Base-by-base conservation (phyloP, 2,329 filamentous ascomycete genomes). In the Ophiocordyceps camponoti-saundersi region DNA sequence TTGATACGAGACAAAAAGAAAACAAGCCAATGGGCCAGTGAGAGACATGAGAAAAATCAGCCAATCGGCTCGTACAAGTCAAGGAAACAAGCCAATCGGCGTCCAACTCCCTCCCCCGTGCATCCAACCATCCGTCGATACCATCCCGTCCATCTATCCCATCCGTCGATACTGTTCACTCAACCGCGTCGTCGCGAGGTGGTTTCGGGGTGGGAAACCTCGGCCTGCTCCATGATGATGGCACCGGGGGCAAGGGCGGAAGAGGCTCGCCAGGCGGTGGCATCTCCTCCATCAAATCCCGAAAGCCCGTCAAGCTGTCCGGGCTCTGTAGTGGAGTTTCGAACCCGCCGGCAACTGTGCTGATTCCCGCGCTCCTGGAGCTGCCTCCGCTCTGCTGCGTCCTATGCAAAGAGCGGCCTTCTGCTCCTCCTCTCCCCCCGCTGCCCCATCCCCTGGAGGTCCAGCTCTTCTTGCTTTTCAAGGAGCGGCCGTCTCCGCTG, bases 151-250 rank as follows among this genome's bases (percentile, higher is more conserved):
- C 29, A 7, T 7, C 13, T 13, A 32, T 7, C 13, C 29, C 29
- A 32, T 34, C 30, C 3, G 30, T 34, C 30, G 11, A 34, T 34
- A 34, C 16, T 15, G 30, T 10, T 39, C 26, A 8, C 36, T 40
- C 36, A 40, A 10, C 26, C 12, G 18, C 36, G n/a, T 40, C 36
- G 18, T 40, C 36, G 8, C 36, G 36, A 40, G 57, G 57, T 16
- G 57, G 56, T 16, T 49, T 42, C 22, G 57, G 53, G 1, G n/a
- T 13, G 4, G 58, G 57, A 13, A 58, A 48, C 6, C 56, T 55
- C 15, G 57, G 57, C 18, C 48, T 42, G 23, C 56, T 51, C 1
- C 53, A 56, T 3, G 53, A 49, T 23, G 54, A 50, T 34, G 49
- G 52, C 13, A 54, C 55, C 45, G 54, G 51, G 11, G 56, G 56